phyloP scores from a whole-genome alignment of 2,329 filamentous ascomycete genomes.

The Talaromyces amestolkiae region DNA sequence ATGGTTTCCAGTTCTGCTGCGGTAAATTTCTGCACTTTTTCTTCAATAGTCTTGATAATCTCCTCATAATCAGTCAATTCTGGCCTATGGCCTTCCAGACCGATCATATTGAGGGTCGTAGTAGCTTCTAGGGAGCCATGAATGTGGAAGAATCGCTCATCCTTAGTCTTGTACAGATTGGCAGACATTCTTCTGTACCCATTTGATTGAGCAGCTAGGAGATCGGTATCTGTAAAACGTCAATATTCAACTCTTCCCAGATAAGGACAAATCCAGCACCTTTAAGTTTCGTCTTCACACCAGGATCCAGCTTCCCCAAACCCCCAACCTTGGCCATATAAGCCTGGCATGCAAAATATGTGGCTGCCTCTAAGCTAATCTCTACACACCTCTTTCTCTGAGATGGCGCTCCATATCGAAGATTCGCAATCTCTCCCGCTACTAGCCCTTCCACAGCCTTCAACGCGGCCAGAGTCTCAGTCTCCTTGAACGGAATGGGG shows the following conservation, averaged over 20 bases:
- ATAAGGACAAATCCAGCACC: conserved; percentile 24
- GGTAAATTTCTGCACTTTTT: conserved; percentile 56
- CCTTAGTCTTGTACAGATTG: conserved; percentile 67
- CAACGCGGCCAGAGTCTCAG: conserved; percentile 54
- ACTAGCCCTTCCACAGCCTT: conserved; percentile 61
- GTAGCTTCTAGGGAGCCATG: conserved; percentile 72
- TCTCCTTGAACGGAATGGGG: conserved; percentile 52
- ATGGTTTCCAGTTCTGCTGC: conserved; percentile 57
- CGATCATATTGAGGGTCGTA: conserved; percentile 68
- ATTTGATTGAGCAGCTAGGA: conserved; percentile 67
- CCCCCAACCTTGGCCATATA: conserved; percentile 44
- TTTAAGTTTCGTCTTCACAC: conserved; percentile 40
- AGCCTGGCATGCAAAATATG: conserved; percentile 42
- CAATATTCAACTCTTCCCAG: conserved; percentile 12
- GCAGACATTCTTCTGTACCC: conserved; percentile 70
- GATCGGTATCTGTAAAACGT: conserved; percentile 59
- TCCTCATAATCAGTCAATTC: conserved; percentile 60
- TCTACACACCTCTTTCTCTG: conserved; percentile 39
- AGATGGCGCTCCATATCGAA: conserved; percentile 47
- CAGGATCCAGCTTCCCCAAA: conserved; percentile 38
- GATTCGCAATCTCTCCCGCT: conserved; percentile 59
- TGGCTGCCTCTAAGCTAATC: conserved; percentile 39
- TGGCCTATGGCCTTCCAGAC: conserved; percentile 60
- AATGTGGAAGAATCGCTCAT: conserved; percentile 70
- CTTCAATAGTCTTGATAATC: conserved; percentile 60